A percentile compares a stretch with the other conserved stretches of the same genome.
Conservation (phyloP, 2,329 filamentous ascomycete genomes). For the Orbilia ellipsospora region DNA sequence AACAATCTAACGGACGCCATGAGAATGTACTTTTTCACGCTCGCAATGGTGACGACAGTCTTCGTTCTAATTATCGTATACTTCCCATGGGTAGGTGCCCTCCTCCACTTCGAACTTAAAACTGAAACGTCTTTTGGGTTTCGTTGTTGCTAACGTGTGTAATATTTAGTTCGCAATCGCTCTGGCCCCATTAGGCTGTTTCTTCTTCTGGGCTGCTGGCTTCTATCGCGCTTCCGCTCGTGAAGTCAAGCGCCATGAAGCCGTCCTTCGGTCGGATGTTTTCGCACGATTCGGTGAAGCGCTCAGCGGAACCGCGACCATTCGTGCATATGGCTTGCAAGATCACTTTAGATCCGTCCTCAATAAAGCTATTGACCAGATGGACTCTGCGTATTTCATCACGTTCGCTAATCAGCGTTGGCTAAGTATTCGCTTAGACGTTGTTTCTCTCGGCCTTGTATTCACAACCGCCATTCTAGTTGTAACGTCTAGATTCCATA, state of each 20-base stretch:
- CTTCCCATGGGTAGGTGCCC: conserved; percentile 82
- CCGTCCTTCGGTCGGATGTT: conserved; percentile 84
- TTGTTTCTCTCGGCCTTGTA: conserved; percentile 84
- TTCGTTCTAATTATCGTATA: conserved; percentile 86
- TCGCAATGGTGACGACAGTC: conserved; percentile 80
- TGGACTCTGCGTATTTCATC: conserved; percentile 93
- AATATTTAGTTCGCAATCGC: conserved; percentile 84
- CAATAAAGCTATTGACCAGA: conserved; percentile 80
- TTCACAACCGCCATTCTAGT: conserved; percentile 90
- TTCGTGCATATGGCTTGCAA: conserved; percentile 87
- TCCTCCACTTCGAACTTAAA: conserved; percentile 89
- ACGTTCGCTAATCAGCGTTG: conserved; percentile 96
- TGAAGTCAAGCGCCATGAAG: conserved; percentile 93
- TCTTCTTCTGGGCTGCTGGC: conserved; percentile 83
- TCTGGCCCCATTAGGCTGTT: conserved; percentile 74
- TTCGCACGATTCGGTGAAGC: conserved; percentile 94
- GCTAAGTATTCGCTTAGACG: conserved; percentile 85
- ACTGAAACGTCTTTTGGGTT: conserved; percentile 76
- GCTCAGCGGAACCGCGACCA: conserved; percentile 82
- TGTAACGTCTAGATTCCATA: conserved; percentile 87
- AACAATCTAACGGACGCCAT: conserved; percentile 92
- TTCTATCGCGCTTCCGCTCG: conserved; percentile 93
- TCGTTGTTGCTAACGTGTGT: conserved; percentile 78
- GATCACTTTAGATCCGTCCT: conserved; percentile 78
- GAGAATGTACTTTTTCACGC: conserved; percentile 91